Conservation (phyloP, 306 rosid species). For the Begonia masoniana region DNA sequence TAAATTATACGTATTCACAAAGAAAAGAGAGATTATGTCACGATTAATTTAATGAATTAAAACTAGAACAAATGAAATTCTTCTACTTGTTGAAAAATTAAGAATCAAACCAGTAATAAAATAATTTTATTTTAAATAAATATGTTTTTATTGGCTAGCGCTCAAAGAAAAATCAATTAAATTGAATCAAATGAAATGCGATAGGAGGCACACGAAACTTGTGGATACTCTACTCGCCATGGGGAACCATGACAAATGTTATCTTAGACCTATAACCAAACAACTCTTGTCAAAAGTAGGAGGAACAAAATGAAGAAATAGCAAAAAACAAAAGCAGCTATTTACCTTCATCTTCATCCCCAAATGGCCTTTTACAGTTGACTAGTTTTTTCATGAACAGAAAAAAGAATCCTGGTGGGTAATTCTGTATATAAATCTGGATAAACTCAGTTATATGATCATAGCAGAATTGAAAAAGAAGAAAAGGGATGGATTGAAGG, state of each 20-base stretch:
- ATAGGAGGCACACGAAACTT: neutral
- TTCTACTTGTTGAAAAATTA: no score
- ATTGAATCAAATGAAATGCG: no score
- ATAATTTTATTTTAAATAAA: no score
- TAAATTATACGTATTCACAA: no score
- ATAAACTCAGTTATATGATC: neutral
- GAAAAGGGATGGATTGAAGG: neutral
- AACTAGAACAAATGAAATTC: no score
- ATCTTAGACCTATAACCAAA: neutral
- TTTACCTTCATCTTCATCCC: neutral
- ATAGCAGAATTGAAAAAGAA: neutral
- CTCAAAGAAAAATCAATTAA: no score
- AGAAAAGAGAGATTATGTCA: no score
- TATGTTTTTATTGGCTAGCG: no score
- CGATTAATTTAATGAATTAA: no score
- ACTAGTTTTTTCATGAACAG: conserved; percentile 44
- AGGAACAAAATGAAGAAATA: neutral
- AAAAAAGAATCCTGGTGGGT: conserved; percentile 4
- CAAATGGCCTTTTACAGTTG: conserved; percentile 33
- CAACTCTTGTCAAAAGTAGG: neutral
- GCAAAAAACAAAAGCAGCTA: neutral
- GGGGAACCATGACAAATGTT: neutral
- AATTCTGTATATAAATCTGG: neutral
- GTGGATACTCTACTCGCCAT: conserved; percentile 2
- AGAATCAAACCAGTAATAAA: no score